These are phyloP conservation scores for Calonectria fujianensis DNA, from an alignment of 2,329 filamentous ascomycete genomes.

Conservation along the genomic window DNA sequence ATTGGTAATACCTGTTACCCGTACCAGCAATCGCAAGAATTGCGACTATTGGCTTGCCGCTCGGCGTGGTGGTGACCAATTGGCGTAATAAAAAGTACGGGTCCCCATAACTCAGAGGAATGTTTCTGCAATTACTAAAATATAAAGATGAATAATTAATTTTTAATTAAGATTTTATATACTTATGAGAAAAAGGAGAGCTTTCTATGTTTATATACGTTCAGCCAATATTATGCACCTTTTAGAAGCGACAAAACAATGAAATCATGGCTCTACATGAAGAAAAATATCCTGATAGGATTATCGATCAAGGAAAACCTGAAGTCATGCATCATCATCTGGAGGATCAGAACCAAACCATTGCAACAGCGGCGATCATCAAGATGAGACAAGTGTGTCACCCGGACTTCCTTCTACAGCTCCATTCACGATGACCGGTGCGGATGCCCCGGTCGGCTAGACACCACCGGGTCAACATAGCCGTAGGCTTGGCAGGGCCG, in stretches of 20 bases:
- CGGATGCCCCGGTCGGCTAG: neutral
- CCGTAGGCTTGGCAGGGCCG: neutral
- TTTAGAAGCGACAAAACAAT: neutral
- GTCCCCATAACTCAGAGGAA: neutral
- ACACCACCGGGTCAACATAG: neutral
- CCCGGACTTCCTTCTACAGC: neutral
- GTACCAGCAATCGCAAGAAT: neutral
- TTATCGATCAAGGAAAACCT: neutral
- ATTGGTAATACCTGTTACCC: neutral
- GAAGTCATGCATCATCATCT: neutral
- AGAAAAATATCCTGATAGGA: neutral
- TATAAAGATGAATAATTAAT: neutral
- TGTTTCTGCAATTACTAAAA: neutral
- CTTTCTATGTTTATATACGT: neutral
- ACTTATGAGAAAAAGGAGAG: too few species aligned
- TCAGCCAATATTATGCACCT: too few species aligned
- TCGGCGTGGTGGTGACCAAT: neutral
- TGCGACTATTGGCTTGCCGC: neutral
- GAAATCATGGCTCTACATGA: neutral
- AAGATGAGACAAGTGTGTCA: neutral
- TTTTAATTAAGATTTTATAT: neutral
- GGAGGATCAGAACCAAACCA: neutral
- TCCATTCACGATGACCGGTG: neutral
- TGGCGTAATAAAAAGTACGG: neutral
- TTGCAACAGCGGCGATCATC: neutral